phyloP scores from a whole-genome alignment of 345 rosid genomes.

The Combretum micranthum region DNA sequence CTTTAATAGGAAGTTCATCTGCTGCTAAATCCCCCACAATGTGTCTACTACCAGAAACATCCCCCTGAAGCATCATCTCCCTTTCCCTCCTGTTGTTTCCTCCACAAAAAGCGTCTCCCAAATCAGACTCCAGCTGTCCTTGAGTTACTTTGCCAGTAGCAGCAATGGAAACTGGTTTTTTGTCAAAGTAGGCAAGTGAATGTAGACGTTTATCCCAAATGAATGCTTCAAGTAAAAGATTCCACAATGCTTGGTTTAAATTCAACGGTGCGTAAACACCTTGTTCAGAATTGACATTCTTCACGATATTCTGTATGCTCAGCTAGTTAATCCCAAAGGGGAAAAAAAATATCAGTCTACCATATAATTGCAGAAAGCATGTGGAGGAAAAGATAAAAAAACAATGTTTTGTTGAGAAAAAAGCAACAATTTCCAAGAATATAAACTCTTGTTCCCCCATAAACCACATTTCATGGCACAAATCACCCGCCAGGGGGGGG shows the following conservation, averaged over 20 bases:
- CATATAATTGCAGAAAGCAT: background rate
- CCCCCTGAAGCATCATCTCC: conserved; percentile 1
- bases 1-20: conserved; percentile 12
- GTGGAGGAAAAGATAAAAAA: background rate
- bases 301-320: conserved; percentile 28
- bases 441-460: too few species aligned
- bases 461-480: too few species aligned
- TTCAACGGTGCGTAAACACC: conserved; percentile 43
- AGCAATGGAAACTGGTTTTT: conserved; percentile 26
- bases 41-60: conserved; percentile 11
- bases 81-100: conserved; percentile 8
- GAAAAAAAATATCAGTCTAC: conserved; percentile 2
- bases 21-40: conserved; percentile 7
- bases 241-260: conserved; percentile 67
- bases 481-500: too few species aligned
- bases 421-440: too few species aligned
- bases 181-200: conserved; percentile 47
- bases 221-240: conserved; percentile 64
- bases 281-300: conserved; percentile 33
- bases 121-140: conserved; percentile 20
- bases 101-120: conserved; percentile 9
- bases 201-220: conserved; percentile 75
- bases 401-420: background rate
- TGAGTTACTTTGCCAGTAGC: conserved; percentile 21
- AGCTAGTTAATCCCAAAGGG: conserved; percentile 25